Percentiles rank a stretch among this genome's conserved stretches.
phyloP scores from a whole-genome alignment of 2,329 filamentous ascomycete species.

The Claviceps paspali region DNA sequence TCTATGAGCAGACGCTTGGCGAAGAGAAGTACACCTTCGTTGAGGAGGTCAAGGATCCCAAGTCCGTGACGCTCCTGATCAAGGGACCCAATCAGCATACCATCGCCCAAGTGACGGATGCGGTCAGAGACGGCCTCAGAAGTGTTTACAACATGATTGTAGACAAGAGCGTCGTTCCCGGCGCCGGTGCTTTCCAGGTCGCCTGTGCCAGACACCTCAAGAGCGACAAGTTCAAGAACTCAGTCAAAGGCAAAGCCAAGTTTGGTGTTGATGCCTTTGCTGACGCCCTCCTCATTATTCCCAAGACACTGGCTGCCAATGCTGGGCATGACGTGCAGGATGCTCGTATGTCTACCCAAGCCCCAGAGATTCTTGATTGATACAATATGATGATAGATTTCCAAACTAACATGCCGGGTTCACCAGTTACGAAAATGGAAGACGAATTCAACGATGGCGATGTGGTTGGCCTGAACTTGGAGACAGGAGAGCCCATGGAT shows the following conservation, averaged over 20 bases:
- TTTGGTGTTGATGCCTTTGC: conserved; percentile 91
- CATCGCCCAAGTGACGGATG: conserved; percentile 91
- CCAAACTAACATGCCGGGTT: conserved; percentile 1
- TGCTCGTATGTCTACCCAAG: conserved; percentile 47
- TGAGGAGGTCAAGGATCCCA: conserved; percentile 96
- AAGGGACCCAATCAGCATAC: conserved; percentile 96
- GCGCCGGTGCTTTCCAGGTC: conserved; percentile 89
- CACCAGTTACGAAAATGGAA: conserved; percentile 64
- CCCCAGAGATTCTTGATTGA: no score
- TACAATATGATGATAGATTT: no score
- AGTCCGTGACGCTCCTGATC: conserved; percentile 93
- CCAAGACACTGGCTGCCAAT: conserved; percentile 93
- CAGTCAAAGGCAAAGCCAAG: conserved; percentile 95
- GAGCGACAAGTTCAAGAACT: conserved; percentile 73
- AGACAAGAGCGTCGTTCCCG: conserved; percentile 89
- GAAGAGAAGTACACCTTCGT: conserved; percentile 99
- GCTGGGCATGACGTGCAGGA: conserved; percentile 95
- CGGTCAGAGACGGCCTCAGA: conserved; percentile 83
- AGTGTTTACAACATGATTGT: conserved; percentile 99
- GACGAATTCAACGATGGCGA: conserved; percentile 77
- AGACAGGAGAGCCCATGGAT: conserved; percentile 87
- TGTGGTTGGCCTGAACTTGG: conserved; percentile 70
- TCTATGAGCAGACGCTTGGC: conserved; percentile 93
- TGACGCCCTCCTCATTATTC: conserved; percentile 86
- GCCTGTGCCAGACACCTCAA: conserved; percentile 78